phyloP scores from a whole-genome alignment of 2,329 filamentous ascomycete species.

The Podosphaera xanthii region DNA sequence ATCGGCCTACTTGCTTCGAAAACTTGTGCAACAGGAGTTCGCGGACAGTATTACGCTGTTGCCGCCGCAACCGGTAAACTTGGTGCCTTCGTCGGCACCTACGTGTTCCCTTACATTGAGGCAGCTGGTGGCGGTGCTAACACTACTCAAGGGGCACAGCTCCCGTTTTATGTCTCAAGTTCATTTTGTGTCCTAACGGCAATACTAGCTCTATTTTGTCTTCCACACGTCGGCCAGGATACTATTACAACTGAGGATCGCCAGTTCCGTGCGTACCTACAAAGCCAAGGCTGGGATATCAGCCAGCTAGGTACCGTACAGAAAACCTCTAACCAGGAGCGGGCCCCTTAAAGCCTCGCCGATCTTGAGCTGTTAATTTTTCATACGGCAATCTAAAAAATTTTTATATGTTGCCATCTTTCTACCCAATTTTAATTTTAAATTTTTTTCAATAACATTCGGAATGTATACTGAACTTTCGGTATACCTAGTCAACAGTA shows the following conservation, averaged over 20 bases:
- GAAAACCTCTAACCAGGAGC: neutral
- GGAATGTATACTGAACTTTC: too few relatives aligned
- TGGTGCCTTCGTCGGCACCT: slow-evolving; percentile 67
- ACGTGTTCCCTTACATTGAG: slow-evolving; percentile 52
- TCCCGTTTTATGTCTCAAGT: slow-evolving; percentile 75
- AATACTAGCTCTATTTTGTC: slow-evolving; percentile 35
- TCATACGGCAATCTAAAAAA: neutral
- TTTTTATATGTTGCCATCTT: neutral
- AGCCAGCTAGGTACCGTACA: slow-evolving; percentile 24
- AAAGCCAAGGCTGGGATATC: slow-evolving; percentile 55
- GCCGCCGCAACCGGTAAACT: slow-evolving; percentile 55
- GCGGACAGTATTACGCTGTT: slow-evolving; percentile 53
- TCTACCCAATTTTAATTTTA: too few relatives aligned
- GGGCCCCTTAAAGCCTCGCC: neutral
- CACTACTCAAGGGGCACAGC: slow-evolving; percentile 43
- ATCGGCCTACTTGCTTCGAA: slow-evolving; percentile 75
- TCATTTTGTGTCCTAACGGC: slow-evolving; percentile 57
- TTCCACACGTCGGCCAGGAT: slow-evolving; percentile 66
- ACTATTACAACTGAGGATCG: slow-evolving; percentile 61
- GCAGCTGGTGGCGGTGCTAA: slow-evolving; percentile 31
- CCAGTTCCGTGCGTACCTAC: slow-evolving; percentile 52
- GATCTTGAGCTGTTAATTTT: neutral
- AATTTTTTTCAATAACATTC: too few relatives aligned
- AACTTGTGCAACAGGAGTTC: slow-evolving; percentile 69
- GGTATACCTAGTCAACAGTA: too few relatives aligned